phyloP scores from a whole-genome alignment of 345 rosid genomes.

The Eutrema yunnanense region DNA sequence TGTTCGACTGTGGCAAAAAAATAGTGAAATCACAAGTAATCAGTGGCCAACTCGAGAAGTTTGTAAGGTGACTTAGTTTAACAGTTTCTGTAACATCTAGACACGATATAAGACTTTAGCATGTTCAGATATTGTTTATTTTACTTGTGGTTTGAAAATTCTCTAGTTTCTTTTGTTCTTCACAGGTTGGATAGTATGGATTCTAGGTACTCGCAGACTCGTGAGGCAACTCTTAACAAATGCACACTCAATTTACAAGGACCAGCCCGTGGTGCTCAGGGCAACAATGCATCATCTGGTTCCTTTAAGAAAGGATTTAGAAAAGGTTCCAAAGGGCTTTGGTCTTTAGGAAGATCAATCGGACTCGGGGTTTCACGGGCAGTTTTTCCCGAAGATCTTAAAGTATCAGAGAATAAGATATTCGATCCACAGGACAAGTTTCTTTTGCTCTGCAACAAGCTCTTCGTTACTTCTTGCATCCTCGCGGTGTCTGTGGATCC shows the following conservation, averaged over 20 bases:
- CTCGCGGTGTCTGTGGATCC: slow-evolving; percentile 88
- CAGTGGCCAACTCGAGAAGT: slow-evolving; percentile 75
- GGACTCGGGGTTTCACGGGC: slow-evolving; percentile 88
- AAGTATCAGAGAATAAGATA: slow-evolving; percentile 75
- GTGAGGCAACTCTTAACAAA: slow-evolving; percentile 51
- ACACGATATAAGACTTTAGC: neutral
- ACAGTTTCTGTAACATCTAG: neutral
- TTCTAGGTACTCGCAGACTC: slow-evolving; percentile 65
- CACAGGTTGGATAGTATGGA: slow-evolving; percentile 94
- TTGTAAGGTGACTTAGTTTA: slow-evolving; percentile 55
- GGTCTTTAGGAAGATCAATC: slow-evolving; percentile 86
- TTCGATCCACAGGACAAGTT: slow-evolving; percentile 93
- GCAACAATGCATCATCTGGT: slow-evolving; percentile 47
- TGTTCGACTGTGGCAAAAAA: slow-evolving; percentile 57
- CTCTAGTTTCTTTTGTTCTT: slow-evolving; percentile 24
- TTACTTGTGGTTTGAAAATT: neutral
- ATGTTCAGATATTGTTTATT: neutral
- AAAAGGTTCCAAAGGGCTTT: slow-evolving; percentile 88
- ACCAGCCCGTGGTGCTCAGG: slow-evolving; percentile 37
- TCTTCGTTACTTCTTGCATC: slow-evolving; percentile 76
- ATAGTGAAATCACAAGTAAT: slow-evolving; percentile 50
- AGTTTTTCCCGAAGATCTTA: slow-evolving; percentile 95
- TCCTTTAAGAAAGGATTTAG: slow-evolving; percentile 73
- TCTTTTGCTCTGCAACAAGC: slow-evolving; percentile 70
- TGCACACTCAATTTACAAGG: slow-evolving; percentile 75